Base-by-base conservation (phyloP, 768 basidiomycete species). In the Tephrocybe sp. region DNA sequence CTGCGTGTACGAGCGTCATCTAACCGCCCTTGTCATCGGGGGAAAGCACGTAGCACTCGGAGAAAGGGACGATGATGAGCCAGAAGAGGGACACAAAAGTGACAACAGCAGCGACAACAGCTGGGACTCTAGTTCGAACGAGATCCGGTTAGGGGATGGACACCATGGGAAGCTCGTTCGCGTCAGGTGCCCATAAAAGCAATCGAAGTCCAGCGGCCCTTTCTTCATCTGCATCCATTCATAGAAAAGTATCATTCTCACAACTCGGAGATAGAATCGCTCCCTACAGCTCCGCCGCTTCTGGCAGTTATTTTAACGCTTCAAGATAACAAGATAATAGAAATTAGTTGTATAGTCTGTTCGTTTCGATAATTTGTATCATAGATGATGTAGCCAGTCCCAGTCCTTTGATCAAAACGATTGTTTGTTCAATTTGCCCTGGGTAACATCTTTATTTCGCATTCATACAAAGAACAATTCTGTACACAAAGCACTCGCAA, bases 1-100 rank as follows among this genome's bases (percentile, higher is more conserved):
- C 10, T 95, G 93, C 61, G 88, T 82, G 36, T 86, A 91, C 59
- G 78, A 80, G 6, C 72, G 77, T 33, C 68, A 70, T 31, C 63
- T 93, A 42, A 81, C 86, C 4, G 86, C 88, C 3, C 66, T 92
- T 36, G 69, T 93, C n/a, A 71, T 92, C 37, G 74, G 47, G 37
- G 39, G 45, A 19, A 34, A 43, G 25, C 18, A 19, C n/a, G 36
- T 22, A 16, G 19, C n/a, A 6, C n/a, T 33, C 11, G 27, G 23
- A 23, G 30, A 63, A 39, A 56, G 58, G 10, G 57, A 59, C 21
- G 41, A 44, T 15, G 56, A 62, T 19, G 47, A 59, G 10, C 49
- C 46, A 0, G 29, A 24, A 36, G 34, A 47, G 29, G 15, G 42
- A 45, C 24, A 54, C 21, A 53, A 58, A 3, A 54, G 61, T 15